Percentiles rank a stretch among this genome's conserved stretches.
Evolutionary conservation across 2,329 filamentous ascomycete species (phyloP).

Genomic region (Taxawa tesnikishii): DNA sequence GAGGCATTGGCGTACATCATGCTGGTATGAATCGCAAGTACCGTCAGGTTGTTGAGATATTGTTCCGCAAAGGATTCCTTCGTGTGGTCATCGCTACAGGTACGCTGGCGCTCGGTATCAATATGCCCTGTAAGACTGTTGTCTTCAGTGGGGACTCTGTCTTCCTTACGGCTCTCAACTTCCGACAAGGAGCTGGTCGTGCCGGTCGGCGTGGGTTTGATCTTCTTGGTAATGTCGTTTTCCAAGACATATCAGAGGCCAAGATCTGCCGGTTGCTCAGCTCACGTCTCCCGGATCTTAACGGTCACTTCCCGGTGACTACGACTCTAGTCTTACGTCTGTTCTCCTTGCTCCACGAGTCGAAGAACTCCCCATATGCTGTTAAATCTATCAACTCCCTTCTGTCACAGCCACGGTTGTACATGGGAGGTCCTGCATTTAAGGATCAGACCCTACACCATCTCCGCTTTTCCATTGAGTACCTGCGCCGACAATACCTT

Average conservation of each 20-base stretch:
- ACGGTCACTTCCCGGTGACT: conserved; percentile 67
- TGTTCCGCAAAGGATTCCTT: conserved; percentile 62
- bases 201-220: conserved; percentile 73
- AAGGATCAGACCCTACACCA: conserved; percentile 63
- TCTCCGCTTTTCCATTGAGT: conserved; percentile 70
- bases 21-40: conserved; percentile 70
- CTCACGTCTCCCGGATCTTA: conserved; percentile 59
- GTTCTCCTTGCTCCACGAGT: conserved; percentile 54
- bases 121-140: conserved; percentile 74
- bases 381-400: conserved; percentile 51
- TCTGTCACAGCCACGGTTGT: conserved; percentile 57
- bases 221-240: conserved; percentile 68
- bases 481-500: conserved; percentile 56
- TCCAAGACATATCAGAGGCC: conserved; percentile 49
- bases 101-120: conserved; percentile 66
- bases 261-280: conserved; percentile 60
- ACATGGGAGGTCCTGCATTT: conserved; percentile 55
- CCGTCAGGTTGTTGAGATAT: conserved; percentile 58
- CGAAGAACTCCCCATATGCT: conserved; percentile 50
- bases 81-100: conserved; percentile 63
- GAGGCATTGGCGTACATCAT: conserved; percentile 68
- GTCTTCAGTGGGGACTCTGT: conserved; percentile 64
- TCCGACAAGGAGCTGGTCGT: conserved; percentile 63
- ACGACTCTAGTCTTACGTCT: conserved; percentile 59
- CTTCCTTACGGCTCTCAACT: conserved; percentile 63